Percentiles rank a stretch among this genome's conserved stretches.
Conservation (phyloP, 495 filamentous ascomycete species). For the Xylaria scruposa region DNA sequence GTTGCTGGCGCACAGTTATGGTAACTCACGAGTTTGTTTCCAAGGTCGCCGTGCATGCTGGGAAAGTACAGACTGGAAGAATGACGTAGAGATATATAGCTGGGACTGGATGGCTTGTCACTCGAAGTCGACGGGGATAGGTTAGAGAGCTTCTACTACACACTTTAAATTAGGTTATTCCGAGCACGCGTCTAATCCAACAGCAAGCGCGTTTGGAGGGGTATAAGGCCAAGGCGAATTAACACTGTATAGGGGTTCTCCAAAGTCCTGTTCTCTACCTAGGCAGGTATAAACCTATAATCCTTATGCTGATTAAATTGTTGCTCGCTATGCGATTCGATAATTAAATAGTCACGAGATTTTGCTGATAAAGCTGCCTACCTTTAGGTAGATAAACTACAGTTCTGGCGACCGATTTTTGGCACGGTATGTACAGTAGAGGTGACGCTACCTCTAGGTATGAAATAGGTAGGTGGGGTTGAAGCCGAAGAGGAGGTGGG, state of each 20-base stretch:
- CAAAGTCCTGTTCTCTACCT: not conserved
- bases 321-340: not conserved
- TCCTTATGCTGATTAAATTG: not conserved
- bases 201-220: conserved; percentile 8
- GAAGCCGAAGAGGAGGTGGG: conserved; percentile 17
- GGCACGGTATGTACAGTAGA: not conserved
- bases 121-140: not conserved
- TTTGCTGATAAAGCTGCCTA: not conserved
- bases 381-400: not conserved
- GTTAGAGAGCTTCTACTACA: not conserved
- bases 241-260: not conserved
- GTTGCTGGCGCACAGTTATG: conserved; percentile 1
- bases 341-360: not conserved
- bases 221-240: not conserved
- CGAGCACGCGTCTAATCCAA: not conserved
- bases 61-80: not conserved
- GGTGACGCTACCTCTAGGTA: not conserved
- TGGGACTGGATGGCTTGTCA: not conserved
- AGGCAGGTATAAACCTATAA: not conserved
- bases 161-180: not conserved
- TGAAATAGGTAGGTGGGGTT: conserved; percentile 10
- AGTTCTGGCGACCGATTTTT: not conserved
- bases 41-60: conserved; percentile 88
- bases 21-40: conserved; percentile 69
- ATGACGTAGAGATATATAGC: not conserved